Evolutionary conservation across 1,139 yeast genomes (phyloP).

Genomic region (Geotrichum macrosporum): DNA sequence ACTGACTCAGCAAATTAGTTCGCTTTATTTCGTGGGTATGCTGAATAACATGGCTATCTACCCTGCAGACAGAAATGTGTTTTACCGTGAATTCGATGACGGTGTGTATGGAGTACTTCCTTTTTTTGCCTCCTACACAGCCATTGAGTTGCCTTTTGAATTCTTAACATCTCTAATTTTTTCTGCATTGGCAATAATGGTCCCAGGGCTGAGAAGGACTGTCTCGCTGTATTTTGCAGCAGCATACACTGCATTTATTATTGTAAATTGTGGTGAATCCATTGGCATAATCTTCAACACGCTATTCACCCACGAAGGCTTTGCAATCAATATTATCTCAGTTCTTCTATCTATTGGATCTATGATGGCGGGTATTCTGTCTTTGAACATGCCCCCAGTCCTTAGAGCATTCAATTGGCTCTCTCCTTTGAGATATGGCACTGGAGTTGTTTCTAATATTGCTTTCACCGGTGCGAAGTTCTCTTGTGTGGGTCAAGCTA

Average conservation of each 20-base stretch:
- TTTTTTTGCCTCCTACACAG: slow-evolving; percentile 59
- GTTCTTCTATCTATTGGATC: slow-evolving; percentile 62
- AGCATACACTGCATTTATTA: slow-evolving; percentile 51
- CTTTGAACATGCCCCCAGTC: slow-evolving; percentile 65
- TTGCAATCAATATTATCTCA: slow-evolving; percentile 69
- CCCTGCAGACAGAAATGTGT: slow-evolving; percentile 68
- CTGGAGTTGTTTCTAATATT: slow-evolving; percentile 49
- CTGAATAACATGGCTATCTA: slow-evolving; percentile 70
- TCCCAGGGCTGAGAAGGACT: slow-evolving; percentile 68
- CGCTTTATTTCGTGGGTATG: slow-evolving; percentile 75
- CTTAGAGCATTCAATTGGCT: slow-evolving; percentile 66
- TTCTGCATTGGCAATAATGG: slow-evolving; percentile 60
- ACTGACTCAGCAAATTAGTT: slow-evolving; percentile 65
- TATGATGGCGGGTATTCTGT: slow-evolving; percentile 84
- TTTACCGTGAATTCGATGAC: slow-evolving; percentile 75
- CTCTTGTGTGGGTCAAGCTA: slow-evolving; percentile 42
- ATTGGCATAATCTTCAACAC: slow-evolving; percentile 75
- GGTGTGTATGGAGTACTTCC: slow-evolving; percentile 65
- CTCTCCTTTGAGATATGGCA: slow-evolving; percentile 69
- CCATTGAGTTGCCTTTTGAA: slow-evolving; percentile 73
- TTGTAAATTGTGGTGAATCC: slow-evolving; percentile 75
- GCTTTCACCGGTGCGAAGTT: slow-evolving; percentile 43
- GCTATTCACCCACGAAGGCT: slow-evolving; percentile 68
- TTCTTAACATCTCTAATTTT: slow-evolving; percentile 56
- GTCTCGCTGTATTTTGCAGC: slow-evolving; percentile 64